Evolutionary conservation across 371 early-diverging fungal species (phyloP).

Genomic region (Coemansia sp.): DNA sequence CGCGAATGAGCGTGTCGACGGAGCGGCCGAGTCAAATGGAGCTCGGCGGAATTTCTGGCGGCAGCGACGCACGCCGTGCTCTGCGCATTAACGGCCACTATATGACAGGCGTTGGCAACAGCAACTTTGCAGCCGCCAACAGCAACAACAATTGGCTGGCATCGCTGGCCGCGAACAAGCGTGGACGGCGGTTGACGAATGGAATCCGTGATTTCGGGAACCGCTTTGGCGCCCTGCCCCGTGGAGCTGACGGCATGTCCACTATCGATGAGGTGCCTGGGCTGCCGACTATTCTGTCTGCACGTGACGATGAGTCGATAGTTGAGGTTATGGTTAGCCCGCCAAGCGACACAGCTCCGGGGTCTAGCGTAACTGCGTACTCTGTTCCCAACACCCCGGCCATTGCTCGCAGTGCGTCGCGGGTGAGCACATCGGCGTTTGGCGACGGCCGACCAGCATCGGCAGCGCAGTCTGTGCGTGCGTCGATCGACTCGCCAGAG

Average conservation of each 20-base stretch:
- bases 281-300: conserved; percentile 30
- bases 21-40: conserved; percentile 49
- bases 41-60: conserved; percentile 8
- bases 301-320: conserved; percentile 24
- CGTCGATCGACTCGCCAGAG: neutral
- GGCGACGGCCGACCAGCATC: neutral
- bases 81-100: neutral
- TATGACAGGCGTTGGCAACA: neutral
- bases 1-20: conserved; percentile 49
- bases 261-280: conserved; percentile 5
- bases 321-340: conserved; percentile 4
- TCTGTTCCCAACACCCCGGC: neutral
- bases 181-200: conserved; percentile 22
- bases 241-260: conserved; percentile 1
- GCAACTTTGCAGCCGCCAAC: neutral
- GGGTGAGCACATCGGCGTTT: neutral
- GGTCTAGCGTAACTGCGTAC: neutral
- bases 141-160: conserved; percentile 19
- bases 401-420: neutral
- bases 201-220: conserved; percentile 1
- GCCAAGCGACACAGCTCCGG: conserved; percentile 2
- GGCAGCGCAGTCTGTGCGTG: conserved; percentile 1
- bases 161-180: conserved; percentile 19
- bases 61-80: conserved; percentile 6
- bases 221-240: neutral